Conservation (phyloP, 495 filamentous ascomycete species). For the Lepraria neglecta region DNA sequence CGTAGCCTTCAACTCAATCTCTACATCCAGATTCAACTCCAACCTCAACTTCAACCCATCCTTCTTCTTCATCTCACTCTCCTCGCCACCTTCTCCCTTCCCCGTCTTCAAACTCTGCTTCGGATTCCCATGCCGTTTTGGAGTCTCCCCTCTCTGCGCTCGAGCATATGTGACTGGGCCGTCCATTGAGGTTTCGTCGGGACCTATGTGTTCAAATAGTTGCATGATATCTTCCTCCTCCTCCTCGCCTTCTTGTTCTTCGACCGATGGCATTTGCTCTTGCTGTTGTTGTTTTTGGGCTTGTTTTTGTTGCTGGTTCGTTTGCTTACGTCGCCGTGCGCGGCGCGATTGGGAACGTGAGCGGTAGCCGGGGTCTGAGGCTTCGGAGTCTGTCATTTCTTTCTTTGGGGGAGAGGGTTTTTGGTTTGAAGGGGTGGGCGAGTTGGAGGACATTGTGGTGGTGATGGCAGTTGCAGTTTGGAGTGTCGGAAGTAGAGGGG, state of each 20-base stretch:
- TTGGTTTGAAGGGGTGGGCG: slow-evolving; percentile 14
- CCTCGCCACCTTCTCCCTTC: slow-evolving; percentile 14
- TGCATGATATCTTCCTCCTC: slow-evolving; percentile 37
- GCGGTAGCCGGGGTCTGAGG: slow-evolving; percentile 23
- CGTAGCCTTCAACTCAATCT: slow-evolving; percentile 87
- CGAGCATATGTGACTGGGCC: slow-evolving; percentile 43
- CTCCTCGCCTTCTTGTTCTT: slow-evolving; percentile 13
- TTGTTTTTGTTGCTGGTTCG: slow-evolving; percentile 14
- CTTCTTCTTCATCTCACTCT: slow-evolving; percentile 21
- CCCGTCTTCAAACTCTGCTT: slow-evolving; percentile 33
- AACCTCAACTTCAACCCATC: slow-evolving; percentile 52
- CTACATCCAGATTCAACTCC: slow-evolving; percentile 77
- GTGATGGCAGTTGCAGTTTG: neutral
- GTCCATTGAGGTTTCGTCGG: slow-evolving; percentile 44
- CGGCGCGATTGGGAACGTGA: slow-evolving; percentile 31
- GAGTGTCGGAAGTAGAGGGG: neutral
- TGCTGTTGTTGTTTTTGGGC: slow-evolving; percentile 8
- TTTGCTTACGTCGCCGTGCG: slow-evolving; percentile 29
- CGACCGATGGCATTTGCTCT: slow-evolving; percentile 6
- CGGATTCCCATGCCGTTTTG: slow-evolving; percentile 38
- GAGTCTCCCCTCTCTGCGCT: slow-evolving; percentile 42
- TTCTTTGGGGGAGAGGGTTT: slow-evolving; percentile 9
- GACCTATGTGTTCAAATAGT: slow-evolving; percentile 44
- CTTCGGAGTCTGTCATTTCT: slow-evolving; percentile 21
- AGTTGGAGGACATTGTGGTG: slow-evolving; percentile 22